Evolutionary conservation across 2,329 filamentous ascomycete species (phyloP), one percentile per base, ranked within the genome.

Genomic region (Neofusicoccum laricinum): DNA sequence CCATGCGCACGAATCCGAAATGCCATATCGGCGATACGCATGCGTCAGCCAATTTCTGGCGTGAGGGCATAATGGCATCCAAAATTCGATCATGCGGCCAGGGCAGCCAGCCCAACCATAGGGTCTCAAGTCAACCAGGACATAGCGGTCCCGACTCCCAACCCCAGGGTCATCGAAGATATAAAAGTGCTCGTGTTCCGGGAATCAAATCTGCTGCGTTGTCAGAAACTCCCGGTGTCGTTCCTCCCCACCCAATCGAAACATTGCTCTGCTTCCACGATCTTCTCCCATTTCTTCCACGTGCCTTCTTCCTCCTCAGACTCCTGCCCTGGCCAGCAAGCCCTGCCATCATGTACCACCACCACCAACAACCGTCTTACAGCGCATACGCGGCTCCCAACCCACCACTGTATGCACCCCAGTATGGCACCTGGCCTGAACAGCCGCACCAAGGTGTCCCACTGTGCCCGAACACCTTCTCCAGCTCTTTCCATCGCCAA

Each of bases 351-450:
- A 63, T 63, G 61, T 63, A 63, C 40, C 61, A 63, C 49, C 40
- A 63, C 38, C 61, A 53, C 6, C 36, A 63, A 4, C 61, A 63
- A 55, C 61, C 61, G 30, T 63, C 61, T 4, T 63, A 63, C 40
- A 55, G 55, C n/a, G 49, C 61, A 8, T 55, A 55, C 12, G 49
- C 25, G 4, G 30, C 48, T 55, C 48, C 49, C 19, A 38, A 48
- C 17, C 49, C 49, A 55, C 61, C 61, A n/a, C 61, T 55, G 32
- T 63, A 63, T 34, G 61, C 49, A 25, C 19, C 61, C 14, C 61
- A 63, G 25, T 55, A 55, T 14, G 61, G 61, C 25, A 55, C 25
- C 14, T 63, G 61, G 61, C 49, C 40, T 0, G 61, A 55, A 12
- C 61, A 46, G 17, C 19, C 50, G 5, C 38, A 41, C 6, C 49